Evolutionary conservation across 306 rosid species (phyloP), one percentile per base, ranked within the genome.

Genomic region (Styphnolobium japonicum): DNA sequence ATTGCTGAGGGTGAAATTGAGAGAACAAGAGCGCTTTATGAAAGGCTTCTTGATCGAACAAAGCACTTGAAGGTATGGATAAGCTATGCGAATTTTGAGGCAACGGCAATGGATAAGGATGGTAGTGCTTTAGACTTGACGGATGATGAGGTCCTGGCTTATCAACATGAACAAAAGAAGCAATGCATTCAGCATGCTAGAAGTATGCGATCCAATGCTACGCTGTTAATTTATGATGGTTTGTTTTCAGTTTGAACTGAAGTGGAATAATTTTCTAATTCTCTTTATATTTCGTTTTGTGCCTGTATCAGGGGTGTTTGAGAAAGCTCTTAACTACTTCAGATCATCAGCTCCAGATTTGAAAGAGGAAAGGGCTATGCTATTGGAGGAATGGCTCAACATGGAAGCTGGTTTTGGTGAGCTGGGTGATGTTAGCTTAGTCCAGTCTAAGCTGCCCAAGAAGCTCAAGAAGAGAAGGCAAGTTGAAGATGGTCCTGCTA

Each of bases 21-120:
- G 48, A 95, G 88, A 85, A 93, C 98, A 36, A 83, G 97, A 86
- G 88, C 83, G 42, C 95, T 95, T 4, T 95, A 95, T 27, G 90
- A 90, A 83, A 86, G 98, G 67, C 95, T 95, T 68, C 88, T 95
- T 36, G 97, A 95, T 70, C 88, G 98, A 76, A 94, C 97, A 52
- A 92, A 94, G 83, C 98, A 94, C 87, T 68, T 94, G 80, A 92
- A 94, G 84, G 97, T 94, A 10, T 92, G 98, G 98, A 86, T 91
- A 27, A 92, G 97, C 75, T 91, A 80, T 77, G 97, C 97, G 0
- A 90, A 92, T 22, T 94, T 91, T 84, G 98, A 91, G 88, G 91
- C 93, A n/a, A 84, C 97, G 0, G 89, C 97, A 40, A 42, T 82
- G 56, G 87, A 76, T 51, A 72, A 73, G 16, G 83, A 75, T 31